Percentiles rank a stretch among this genome's conserved stretches.
These are phyloP conservation scores for Aspergillus flavus DNA, from an alignment of 2,329 filamentous ascomycete genomes.

Conservation along the genomic window DNA sequence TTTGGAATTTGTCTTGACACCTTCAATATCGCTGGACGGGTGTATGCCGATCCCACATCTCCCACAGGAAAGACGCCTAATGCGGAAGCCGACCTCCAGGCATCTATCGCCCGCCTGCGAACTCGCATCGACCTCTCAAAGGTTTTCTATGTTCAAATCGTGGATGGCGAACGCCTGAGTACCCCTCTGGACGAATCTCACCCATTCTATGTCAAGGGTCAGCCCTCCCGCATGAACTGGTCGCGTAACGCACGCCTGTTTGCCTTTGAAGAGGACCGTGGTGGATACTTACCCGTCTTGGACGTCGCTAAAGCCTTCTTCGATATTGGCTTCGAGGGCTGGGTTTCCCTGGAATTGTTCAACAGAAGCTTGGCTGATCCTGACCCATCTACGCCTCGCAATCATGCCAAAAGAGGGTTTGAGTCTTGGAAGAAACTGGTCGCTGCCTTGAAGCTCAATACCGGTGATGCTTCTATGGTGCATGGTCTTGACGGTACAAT, in stretches of 20 bases:
- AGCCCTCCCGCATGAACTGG: constrained; percentile 74
- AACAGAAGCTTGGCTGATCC: constrained; percentile 60
- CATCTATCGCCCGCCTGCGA: constrained; percentile 59
- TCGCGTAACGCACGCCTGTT: constrained; percentile 73
- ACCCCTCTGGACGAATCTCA: constrained; percentile 61
- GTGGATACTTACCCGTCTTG: constrained; percentile 68
- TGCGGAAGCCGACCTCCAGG: constrained; percentile 58
- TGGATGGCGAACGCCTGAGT: constrained; percentile 68
- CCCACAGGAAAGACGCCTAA: constrained; percentile 54
- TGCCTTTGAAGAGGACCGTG: constrained; percentile 62
- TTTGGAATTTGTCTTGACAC: constrained; percentile 78
- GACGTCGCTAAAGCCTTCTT: constrained; percentile 65
- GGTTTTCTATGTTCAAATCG: constrained; percentile 76
- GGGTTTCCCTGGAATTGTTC: constrained; percentile 73
- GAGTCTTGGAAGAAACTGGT: constrained; percentile 55
- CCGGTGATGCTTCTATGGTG: neutral
- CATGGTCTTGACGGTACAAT: neutral
- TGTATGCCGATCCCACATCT: constrained; percentile 69
- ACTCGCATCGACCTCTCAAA: constrained; percentile 61
- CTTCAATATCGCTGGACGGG: constrained; percentile 73
- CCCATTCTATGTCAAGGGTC: constrained; percentile 59
- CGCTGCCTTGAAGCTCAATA: constrained; percentile 15
- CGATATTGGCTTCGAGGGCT: constrained; percentile 65
- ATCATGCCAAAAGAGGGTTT: constrained; percentile 56
- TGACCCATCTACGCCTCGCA: constrained; percentile 56